phyloP scores from a whole-genome alignment of 441 rosid genomes.

The Populus hybrid region DNA sequence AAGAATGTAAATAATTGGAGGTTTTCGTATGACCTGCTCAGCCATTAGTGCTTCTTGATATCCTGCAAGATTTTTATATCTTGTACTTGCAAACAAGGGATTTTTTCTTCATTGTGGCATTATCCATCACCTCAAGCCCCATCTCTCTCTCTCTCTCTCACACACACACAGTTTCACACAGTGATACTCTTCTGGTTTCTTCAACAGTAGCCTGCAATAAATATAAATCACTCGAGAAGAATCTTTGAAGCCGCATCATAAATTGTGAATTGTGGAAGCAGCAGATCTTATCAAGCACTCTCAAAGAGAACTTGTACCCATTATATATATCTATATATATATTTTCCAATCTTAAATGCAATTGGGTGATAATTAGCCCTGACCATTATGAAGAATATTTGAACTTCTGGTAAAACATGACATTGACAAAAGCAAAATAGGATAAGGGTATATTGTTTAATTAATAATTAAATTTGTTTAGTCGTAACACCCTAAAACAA shows the following conservation, averaged over 20 bases:
- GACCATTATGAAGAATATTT: not conserved
- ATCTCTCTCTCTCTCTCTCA: not conserved
- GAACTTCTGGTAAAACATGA: not conserved
- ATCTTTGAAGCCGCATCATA: not conserved
- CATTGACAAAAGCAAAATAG: not conserved
- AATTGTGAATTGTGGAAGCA: too few species aligned
- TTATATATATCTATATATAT: not conserved
- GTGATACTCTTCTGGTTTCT: not conserved
- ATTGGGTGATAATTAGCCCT: not conserved
- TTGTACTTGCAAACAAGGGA: slow-evolving; percentile 8
- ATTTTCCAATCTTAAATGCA: not conserved
- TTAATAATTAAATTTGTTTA: too few species aligned
- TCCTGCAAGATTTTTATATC: slow-evolving; percentile 12
- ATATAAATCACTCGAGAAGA: not conserved
- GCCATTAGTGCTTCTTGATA: not conserved
- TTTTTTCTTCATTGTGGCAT: slow-evolving; percentile 5
- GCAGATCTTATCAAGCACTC: too few species aligned
- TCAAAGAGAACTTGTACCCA: not conserved
- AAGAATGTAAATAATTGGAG: slow-evolving; percentile 26
- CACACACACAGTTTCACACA: not conserved
- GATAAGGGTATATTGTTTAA: not conserved
- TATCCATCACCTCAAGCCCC: not conserved
- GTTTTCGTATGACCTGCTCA: slow-evolving; percentile 7
- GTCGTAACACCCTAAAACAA: not conserved
- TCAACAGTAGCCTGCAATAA: not conserved